Conservation (phyloP, 768 basidiomycete species). For the Serendipita indica region DNA sequence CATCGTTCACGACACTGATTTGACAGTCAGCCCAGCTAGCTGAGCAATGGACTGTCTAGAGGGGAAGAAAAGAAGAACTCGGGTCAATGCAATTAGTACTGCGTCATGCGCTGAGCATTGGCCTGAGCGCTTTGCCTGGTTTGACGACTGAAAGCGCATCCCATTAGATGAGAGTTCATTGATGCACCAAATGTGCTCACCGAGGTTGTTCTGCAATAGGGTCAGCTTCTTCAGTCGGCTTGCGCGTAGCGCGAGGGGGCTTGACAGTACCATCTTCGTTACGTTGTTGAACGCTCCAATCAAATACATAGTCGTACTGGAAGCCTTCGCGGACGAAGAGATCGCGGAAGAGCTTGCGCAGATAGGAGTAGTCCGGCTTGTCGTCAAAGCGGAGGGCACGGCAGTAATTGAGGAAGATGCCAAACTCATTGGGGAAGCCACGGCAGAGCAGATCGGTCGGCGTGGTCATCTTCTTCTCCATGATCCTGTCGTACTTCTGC, state of each 20-base stretch:
- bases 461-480: conserved; percentile 99
- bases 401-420: conserved; percentile 98
- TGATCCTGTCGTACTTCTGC: conserved; percentile 99
- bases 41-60: too few species aligned
- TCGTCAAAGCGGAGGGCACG: conserved; percentile 98
- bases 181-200: background rate
- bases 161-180: background rate
- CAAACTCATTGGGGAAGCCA: conserved; percentile 99
- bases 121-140: conserved; percentile 5
- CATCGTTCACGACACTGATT: too few species aligned
- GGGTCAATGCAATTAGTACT: background rate
- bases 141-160: background rate
- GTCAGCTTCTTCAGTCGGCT: conserved; percentile 7
- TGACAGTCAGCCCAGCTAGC: too few species aligned
- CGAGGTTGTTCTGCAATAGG: conserved; percentile 7
- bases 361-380: conserved; percentile 99
- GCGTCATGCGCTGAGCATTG: conserved; percentile 3
- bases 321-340: conserved; percentile 94
- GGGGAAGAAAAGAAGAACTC: background rate
- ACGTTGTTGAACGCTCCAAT: conserved; percentile 77
- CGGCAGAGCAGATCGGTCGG: conserved; percentile 94
- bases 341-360: conserved; percentile 98
- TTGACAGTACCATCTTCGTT: conserved; percentile 8
- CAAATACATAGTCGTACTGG: conserved; percentile 99
- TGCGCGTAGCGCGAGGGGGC: background rate